Evolutionary conservation across 192 early-diverging fungal genomes (phyloP).

Genomic region (Tieghemiomyces parasiticus): DNA sequence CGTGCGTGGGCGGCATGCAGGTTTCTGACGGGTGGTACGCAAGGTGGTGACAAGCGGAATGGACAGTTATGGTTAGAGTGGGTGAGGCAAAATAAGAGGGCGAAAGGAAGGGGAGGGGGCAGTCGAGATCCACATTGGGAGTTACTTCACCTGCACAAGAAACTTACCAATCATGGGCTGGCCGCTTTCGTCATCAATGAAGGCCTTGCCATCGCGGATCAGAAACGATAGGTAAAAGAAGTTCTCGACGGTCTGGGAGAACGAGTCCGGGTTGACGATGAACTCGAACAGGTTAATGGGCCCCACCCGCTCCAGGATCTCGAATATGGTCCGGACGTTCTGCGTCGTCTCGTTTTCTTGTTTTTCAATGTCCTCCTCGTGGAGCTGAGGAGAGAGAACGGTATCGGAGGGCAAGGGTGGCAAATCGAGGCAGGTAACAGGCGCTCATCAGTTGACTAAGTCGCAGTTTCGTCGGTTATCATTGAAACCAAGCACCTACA

Average conservation of each 20-base stretch:
- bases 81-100: too few relatives aligned
- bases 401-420: too few relatives aligned
- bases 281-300: constrained; percentile 70
- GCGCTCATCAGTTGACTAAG: too few relatives aligned
- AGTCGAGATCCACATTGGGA: too few relatives aligned
- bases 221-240: constrained; percentile 96
- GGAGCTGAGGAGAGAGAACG: constrained; percentile 16
- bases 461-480: too few relatives aligned
- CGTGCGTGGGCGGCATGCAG: constrained; percentile 48
- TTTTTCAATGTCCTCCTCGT: constrained; percentile 52
- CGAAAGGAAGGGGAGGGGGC: too few relatives aligned
- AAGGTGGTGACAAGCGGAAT: too few relatives aligned
- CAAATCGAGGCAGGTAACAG: too few relatives aligned
- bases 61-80: too few relatives aligned
- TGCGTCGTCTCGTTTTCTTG: constrained; percentile 80
- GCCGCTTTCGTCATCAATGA: constrained; percentile 53
- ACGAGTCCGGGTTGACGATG: constrained; percentile 78
- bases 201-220: constrained; percentile 66
- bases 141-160: too few relatives aligned
- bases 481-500: too few relatives aligned
- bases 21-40: constrained; percentile 24
- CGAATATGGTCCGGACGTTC: constrained; percentile 54
- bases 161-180: constrained; percentile 38
- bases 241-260: constrained; percentile 90
- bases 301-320: constrained; percentile 35